A percentile compares a stretch with the other conserved stretches of the same genome.
Conservation (phyloP, 1,139 yeast species). For the Candida glucosophila region DNA sequence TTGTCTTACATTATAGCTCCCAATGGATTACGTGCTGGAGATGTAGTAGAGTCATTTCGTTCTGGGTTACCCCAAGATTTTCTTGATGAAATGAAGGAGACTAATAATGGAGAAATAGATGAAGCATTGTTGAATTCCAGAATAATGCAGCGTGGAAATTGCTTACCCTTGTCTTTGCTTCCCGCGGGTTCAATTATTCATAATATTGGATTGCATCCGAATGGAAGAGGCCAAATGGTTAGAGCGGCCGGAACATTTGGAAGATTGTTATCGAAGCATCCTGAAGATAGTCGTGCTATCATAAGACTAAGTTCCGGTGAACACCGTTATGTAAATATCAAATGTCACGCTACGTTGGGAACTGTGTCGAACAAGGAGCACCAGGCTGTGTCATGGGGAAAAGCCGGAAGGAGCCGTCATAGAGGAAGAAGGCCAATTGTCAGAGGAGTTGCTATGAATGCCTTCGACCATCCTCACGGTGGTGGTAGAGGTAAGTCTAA, state of each 20-base stretch:
- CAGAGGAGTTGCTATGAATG: conserved; percentile 98
- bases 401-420: conserved; percentile 94
- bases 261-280: conserved; percentile 72
- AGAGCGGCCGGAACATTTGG: conserved; percentile 95
- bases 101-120: conserved; percentile 71
- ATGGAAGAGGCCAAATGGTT: conserved; percentile 88
- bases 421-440: conserved; percentile 91
- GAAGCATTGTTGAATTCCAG: conserved; percentile 86
- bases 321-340: conserved; percentile 77
- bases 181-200: conserved; percentile 91
- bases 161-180: conserved; percentile 84
- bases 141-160: conserved; percentile 89
- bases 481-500: conserved; percentile 99
- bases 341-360: conserved; percentile 92
- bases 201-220: conserved; percentile 66
- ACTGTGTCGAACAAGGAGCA: conserved; percentile 93
- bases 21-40: conserved; percentile 90
- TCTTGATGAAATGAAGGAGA: conserved; percentile 54
- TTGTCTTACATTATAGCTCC: conserved; percentile 81
- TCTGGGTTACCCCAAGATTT: conserved; percentile 77
- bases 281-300: conserved; percentile 63
- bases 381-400: conserved; percentile 84
- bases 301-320: conserved; percentile 87
- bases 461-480: conserved; percentile 97
- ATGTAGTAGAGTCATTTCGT: conserved; percentile 81